Base-by-base conservation (phyloP, 2,329 filamentous ascomycete genomes). In the Hysterium pulicare region DNA sequence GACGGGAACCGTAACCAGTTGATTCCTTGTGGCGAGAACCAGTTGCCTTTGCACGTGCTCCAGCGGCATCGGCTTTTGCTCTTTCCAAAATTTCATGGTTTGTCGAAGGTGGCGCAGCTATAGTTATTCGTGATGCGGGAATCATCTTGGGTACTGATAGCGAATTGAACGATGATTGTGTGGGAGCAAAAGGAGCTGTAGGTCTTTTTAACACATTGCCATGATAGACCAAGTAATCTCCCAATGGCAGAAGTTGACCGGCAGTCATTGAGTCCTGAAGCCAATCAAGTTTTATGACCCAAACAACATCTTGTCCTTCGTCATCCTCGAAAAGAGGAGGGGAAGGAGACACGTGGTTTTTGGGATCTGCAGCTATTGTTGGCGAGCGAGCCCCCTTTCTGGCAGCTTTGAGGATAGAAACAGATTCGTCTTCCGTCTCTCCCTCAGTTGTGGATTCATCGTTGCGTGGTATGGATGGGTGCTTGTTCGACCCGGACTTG, bases 221-320 rank as follows among this genome's bases (percentile, higher is more conserved):
- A 51, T 65, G 62, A 52, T 80, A 82, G 17, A 81, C 68, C 4
- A 76, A 38, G 45, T 73, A 79, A n/a, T 70, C 57, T 8, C 69
- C 62, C 2, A 77, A 46, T 5, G 78, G 70, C 5, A 79, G 56
- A 11, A 72, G 41, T 24, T 55, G 55, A 9, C 70, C 67, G 16
- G 67, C 57, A 41, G 64, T 54, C 15, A 75, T 49, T 23, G 74
- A 81, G 15, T 70, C 63, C 3, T 72, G 55, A 19, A 82, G 55
- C 80, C 80, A 83, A 10, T 75, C 70, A 4, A 78, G 50, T 45
- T 68, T 76, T 32, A 81, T 54, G 2, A 82, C 74, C 45, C 69
- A 71, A 36, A 81, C 54, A 9, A 61, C 53, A 24, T 70, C 62
- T 4, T 57, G 52, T 17, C 16, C 28, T 11, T 17, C 26, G 44